Evolutionary conservation across 140 eudicot genomes (phyloP).

Genomic region (Stevia rebaudiana): DNA sequence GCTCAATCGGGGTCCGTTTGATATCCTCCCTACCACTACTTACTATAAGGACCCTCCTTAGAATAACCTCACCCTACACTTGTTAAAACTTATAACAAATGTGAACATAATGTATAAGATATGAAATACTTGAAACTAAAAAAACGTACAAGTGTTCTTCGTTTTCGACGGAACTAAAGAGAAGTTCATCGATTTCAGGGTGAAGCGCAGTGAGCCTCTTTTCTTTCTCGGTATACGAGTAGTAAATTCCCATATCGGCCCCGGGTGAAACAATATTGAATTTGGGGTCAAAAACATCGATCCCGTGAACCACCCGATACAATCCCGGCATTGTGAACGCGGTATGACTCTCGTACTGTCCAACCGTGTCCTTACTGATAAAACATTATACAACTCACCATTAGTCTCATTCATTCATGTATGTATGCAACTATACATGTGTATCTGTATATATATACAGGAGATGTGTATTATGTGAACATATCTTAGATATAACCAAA

Average conservation of each 20-base stretch:
- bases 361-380: conserved; percentile 84
- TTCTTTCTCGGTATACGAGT: conserved; percentile 60
- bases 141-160: conserved; percentile 76
- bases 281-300: conserved; percentile 86
- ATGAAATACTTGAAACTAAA: not conserved
- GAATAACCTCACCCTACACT: no score
- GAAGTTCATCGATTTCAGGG: conserved; percentile 90
- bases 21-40: no score
- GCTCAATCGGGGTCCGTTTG: no score
- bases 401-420: not conserved
- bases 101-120: no score
- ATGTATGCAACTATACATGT: no score
- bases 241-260: conserved; percentile 76
- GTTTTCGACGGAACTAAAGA: conserved; percentile 68
- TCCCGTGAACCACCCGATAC: conserved; percentile 92
- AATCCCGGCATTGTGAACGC: conserved; percentile 93
- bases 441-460: no score
- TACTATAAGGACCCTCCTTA: no score
- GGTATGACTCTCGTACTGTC: conserved; percentile 87
- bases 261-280: conserved; percentile 96
- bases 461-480: no score
- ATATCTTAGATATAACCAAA: no score
- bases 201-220: conserved; percentile 70
- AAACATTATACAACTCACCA: not conserved
- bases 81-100: no score